phyloP scores from a whole-genome alignment of 1,284 basidiomycete genomes.

The Pisolithus thermaeus region DNA sequence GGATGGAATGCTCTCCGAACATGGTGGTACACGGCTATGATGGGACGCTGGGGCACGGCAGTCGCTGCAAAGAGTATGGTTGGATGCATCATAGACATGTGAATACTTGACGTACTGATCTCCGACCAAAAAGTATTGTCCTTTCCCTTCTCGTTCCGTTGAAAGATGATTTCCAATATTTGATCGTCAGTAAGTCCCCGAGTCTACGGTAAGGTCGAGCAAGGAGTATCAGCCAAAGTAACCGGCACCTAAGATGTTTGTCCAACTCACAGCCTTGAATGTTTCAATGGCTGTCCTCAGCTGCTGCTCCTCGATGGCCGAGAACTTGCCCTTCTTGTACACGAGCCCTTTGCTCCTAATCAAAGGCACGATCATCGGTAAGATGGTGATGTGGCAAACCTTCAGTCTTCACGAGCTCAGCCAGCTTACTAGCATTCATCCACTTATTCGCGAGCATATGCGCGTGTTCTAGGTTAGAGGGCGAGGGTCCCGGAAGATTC shows the following conservation, averaged over 20 bases:
- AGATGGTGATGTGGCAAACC: conserved; percentile 35
- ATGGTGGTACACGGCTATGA: conserved; percentile 78
- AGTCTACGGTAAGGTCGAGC: conserved; percentile 28
- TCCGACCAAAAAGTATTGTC: conserved; percentile 70
- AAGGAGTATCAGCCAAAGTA: neutral
- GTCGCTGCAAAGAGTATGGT: conserved; percentile 39
- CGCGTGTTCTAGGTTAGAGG: conserved; percentile 40
- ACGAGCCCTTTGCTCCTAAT: conserved; percentile 50
- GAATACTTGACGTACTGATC: conserved; percentile 50
- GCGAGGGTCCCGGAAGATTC: conserved; percentile 27
- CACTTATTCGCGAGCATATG: conserved; percentile 63
- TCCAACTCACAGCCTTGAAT: conserved; percentile 49
- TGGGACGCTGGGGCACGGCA: conserved; percentile 65
- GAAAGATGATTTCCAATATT: conserved; percentile 57
- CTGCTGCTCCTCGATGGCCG: conserved; percentile 64
- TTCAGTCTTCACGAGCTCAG: conserved; percentile 59
- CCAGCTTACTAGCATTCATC: conserved; percentile 62
- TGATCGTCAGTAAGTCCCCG: conserved; percentile 48
- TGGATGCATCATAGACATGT: neutral
- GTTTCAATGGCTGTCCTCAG: conserved; percentile 57
- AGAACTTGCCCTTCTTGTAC: conserved; percentile 83
- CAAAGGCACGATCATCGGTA: conserved; percentile 6
- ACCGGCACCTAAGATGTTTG: conserved; percentile 1
- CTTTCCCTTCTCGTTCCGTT: conserved; percentile 53
- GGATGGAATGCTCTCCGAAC: conserved; percentile 67